Conservation (phyloP, 1,284 basidiomycete species). For the Fomitopsis betulina region DNA sequence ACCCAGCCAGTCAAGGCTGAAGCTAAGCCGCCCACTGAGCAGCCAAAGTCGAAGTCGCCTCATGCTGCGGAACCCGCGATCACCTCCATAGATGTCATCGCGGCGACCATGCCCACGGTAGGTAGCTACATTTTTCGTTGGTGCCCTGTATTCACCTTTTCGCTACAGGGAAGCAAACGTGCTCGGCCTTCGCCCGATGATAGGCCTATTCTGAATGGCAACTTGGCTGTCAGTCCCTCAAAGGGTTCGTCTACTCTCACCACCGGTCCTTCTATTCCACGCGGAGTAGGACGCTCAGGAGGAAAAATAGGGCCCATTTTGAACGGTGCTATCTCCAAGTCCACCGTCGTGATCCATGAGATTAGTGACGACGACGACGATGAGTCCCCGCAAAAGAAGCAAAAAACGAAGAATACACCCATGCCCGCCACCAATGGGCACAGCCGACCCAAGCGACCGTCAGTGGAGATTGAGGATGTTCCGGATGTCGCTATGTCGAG, state of each 20-base stretch:
- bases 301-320: conserved; percentile 11
- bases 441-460: neutral
- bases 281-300: conserved; percentile 21
- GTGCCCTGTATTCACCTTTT: neutral
- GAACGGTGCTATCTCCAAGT: conserved; percentile 12
- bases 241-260: conserved; percentile 10
- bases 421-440: conserved; percentile 1
- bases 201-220: conserved; percentile 14
- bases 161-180: conserved; percentile 66
- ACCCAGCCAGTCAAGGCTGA: conserved; percentile 23
- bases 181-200: conserved; percentile 54
- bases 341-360: conserved; percentile 20
- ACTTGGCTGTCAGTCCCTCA: neutral
- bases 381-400: conserved; percentile 34
- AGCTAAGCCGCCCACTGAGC: conserved; percentile 5
- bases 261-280: conserved; percentile 7
- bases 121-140: conserved; percentile 7
- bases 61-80: conserved; percentile 30
- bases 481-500: conserved; percentile 26
- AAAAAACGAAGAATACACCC: conserved; percentile 23
- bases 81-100: conserved; percentile 61
- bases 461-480: conserved; percentile 28
- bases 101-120: conserved; percentile 69
- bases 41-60: neutral
- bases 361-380: conserved; percentile 26